phyloP scores from a whole-genome alignment of 2,329 filamentous ascomycete species.

The Fusarium sp. region DNA sequence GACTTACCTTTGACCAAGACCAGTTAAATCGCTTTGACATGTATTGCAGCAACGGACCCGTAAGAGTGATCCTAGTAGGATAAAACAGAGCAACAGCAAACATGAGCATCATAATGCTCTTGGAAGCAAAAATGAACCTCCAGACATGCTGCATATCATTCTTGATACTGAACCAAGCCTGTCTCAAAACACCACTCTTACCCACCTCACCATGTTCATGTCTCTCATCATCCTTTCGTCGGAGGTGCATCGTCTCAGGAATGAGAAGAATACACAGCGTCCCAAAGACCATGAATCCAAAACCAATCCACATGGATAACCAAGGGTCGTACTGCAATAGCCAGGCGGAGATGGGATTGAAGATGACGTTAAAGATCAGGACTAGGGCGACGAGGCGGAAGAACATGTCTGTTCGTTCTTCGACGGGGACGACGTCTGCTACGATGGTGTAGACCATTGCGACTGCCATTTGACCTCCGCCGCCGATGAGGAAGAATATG shows the following conservation, averaged over 20 bases:
- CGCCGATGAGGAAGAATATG: slow-evolving; percentile 56
- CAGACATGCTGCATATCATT: slow-evolving; percentile 53
- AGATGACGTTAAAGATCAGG: slow-evolving; percentile 53
- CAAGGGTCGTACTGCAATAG: slow-evolving; percentile 56
- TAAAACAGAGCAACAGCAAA: slow-evolving; percentile 47
- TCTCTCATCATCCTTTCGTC: slow-evolving; percentile 46
- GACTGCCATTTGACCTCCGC: slow-evolving; percentile 52
- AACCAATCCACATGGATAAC: slow-evolving; percentile 54
- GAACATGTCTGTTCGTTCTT: slow-evolving; percentile 55
- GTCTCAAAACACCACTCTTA: slow-evolving; percentile 32
- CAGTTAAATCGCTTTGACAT: slow-evolving; percentile 63
- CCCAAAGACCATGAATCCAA: slow-evolving; percentile 47
- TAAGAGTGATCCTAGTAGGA: slow-evolving; percentile 49
- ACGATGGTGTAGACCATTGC: slow-evolving; percentile 61
- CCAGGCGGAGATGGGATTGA: slow-evolving; percentile 56
- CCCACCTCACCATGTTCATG: slow-evolving; percentile 2
- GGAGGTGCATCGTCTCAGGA: slow-evolving; percentile 58
- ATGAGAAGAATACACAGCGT: slow-evolving; percentile 50
- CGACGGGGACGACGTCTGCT: slow-evolving; percentile 57
- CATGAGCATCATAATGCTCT: slow-evolving; percentile 54
- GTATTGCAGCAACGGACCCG: slow-evolving; percentile 62
- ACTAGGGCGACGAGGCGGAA: slow-evolving; percentile 54
- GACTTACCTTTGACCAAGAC: slow-evolving; percentile 57
- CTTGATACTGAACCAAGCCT: slow-evolving; percentile 44
- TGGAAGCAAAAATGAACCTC: slow-evolving; percentile 56